phyloP scores from a whole-genome alignment of 2,329 filamentous ascomycete genomes.

The Sporothrix globosa region DNA sequence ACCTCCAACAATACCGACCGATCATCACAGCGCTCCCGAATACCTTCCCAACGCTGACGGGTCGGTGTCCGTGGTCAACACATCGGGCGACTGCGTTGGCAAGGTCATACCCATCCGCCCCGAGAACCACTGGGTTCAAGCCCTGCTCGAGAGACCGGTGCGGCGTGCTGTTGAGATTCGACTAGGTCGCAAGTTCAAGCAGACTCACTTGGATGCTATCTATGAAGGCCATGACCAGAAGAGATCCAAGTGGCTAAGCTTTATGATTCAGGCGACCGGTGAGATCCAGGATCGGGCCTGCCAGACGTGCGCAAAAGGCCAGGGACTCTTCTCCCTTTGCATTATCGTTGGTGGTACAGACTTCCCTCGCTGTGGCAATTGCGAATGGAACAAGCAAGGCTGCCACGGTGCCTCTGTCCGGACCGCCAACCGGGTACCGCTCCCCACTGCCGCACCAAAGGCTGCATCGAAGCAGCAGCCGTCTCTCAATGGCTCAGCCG shows the following conservation, averaged over 20 bases:
- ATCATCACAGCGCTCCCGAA: background rate
- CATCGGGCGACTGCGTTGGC: constrained; percentile 47
- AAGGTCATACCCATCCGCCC: constrained; percentile 45
- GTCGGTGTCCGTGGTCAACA: constrained; percentile 45
- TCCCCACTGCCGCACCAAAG: background rate
- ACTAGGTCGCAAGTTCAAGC: constrained; percentile 48
- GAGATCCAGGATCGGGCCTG: constrained; percentile 48
- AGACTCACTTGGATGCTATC: constrained; percentile 47
- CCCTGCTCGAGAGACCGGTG: constrained; percentile 46
- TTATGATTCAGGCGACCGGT: constrained; percentile 56
- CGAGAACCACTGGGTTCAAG: constrained; percentile 48
- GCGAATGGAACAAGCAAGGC: constrained; percentile 52
- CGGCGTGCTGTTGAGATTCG: constrained; percentile 50
- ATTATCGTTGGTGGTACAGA: constrained; percentile 49
- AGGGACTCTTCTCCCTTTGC: constrained; percentile 52
- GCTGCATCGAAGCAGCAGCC: background rate
- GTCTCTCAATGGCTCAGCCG: background rate
- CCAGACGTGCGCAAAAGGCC: constrained; percentile 47
- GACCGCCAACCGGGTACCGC: background rate
- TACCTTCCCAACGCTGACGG: background rate
- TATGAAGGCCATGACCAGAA: constrained; percentile 48
- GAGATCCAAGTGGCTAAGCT: constrained; percentile 52
- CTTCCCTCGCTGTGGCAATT: constrained; percentile 56
- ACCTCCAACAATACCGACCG: background rate
- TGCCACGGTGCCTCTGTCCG: constrained; percentile 38